Percentiles rank a stretch among this genome's conserved stretches.
These are phyloP conservation scores for Drosera capensis DNA, from an alignment of 148 eudicot species.

Conservation along the genomic window DNA sequence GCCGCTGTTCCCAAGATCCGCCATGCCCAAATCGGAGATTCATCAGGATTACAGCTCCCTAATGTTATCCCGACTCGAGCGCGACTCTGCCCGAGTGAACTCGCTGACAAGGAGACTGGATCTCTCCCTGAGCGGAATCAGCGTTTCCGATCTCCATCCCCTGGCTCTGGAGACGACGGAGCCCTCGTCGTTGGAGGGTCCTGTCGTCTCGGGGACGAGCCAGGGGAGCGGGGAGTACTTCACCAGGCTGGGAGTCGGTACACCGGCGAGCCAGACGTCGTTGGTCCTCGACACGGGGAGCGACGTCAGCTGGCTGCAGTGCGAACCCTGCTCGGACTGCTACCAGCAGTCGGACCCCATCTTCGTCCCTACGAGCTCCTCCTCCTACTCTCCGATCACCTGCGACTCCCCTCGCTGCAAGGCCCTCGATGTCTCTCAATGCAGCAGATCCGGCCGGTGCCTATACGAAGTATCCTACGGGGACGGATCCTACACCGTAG, in stretches of 20 bases:
- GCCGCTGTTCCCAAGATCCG: constrained; percentile 37
- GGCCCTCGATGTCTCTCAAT: constrained; percentile 28
- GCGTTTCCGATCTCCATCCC: constrained; percentile 21
- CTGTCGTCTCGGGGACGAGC: constrained; percentile 62
- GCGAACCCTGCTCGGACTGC: constrained; percentile 66
- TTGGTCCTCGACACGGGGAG: constrained; percentile 81
- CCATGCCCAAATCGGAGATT: constrained; percentile 7
- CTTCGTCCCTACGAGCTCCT: constrained; percentile 37
- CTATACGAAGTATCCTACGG: constrained; percentile 73
- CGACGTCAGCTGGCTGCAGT: constrained; percentile 80
- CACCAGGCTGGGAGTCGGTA: constrained; percentile 61
- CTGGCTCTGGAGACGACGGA: constrained; percentile 7
- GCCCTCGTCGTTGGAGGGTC: constrained; percentile 28
- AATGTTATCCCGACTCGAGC: constrained; percentile 31
- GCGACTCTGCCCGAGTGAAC: constrained; percentile 44
- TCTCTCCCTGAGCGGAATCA: constrained; percentile 17
- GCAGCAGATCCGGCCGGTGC: constrained; percentile 27
- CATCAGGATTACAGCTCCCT: constrained; percentile 31
- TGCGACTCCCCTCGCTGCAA: constrained; percentile 38
- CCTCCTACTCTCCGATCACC: constrained; percentile 31
- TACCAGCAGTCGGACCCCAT: constrained; percentile 62
- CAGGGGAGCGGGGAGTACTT: constrained; percentile 95
- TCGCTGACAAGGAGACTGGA: constrained; percentile 35
- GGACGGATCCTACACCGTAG: constrained; percentile 74
- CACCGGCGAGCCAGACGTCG: constrained; percentile 41